Evolutionary conservation across 805 yeast genomes (phyloP), one percentile per base, ranked within the genome.

Genomic region (Gaillardinia entomophila): DNA sequence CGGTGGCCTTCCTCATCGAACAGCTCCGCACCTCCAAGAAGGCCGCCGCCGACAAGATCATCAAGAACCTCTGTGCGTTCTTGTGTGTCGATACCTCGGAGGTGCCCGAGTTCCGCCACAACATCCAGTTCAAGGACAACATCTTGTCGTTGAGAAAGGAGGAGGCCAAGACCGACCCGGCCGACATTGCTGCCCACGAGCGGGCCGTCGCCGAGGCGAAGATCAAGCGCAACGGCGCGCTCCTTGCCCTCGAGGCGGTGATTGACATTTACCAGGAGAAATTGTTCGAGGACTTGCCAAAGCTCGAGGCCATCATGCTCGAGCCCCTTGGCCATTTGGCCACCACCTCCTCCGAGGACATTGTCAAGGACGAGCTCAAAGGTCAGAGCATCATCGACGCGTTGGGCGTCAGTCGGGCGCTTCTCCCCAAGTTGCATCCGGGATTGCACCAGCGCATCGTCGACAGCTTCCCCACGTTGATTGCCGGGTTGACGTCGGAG

Each of bases 81-180:
- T 53, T 92, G 32, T 92, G 98, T 61, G 96, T 89, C 20, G 98
- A 90, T 53, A 87, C 96, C 0, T 76, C 92, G 3, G 97, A 89
- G 51, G 96, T 90, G 20, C 98, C 98, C 2, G 97, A 87, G 48
- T 92, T 86, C 50, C 66, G 68, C 12, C 79, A 82, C 28, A 83
- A 84, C 45, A 71, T 73, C 24, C 56, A 60, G 11, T 63, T 69
- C 35, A 67, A 57, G 12, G 76, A 73, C 28, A 62, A 62, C 11
- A 81, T 90, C 10, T 59, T 89, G 33, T 86, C 96, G 1, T 66
- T 88, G 44, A 67, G 76, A 34, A 86, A 85, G 46, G 96, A 87
- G 44, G 94, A 85, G 42, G 75, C 80, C 1, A 68, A 68, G 31
- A 57, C 77, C 1, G 81, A 77, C 38, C 76, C 80, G 4, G 70